Evolutionary conservation across 1,139 yeast species (phyloP), one percentile per base, ranked within the genome.

Genomic region (Candida smagusa): DNA sequence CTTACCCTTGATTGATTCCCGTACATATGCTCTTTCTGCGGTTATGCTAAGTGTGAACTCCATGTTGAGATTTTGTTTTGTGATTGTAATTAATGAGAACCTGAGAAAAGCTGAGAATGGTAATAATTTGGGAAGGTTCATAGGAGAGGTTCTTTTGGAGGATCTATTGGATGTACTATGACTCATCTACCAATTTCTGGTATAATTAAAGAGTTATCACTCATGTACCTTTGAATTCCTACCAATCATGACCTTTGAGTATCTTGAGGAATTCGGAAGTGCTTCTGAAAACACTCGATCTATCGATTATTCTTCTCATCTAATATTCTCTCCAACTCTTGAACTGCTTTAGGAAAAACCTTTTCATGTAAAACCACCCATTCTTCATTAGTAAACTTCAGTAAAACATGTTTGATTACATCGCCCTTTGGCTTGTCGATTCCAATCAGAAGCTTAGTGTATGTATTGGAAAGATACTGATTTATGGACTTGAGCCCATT

Each of bases 401-500:
- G 56, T 29, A 87, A 60, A 2, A 88, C 96, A 51, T 80, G 82
- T 13, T 74, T 68, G 0, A 83, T 72, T 1, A 85, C 85, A 62
- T 64, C 43, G 51, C 5, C 54, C 62, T 1, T 48, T 0, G 90
- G 84, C 37, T 85, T 67, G 2, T 86, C 95, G 16, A 88, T 82
- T 0, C 96, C 96, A 7, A 88, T 64, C 9, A 83, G 76, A 6
- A 87, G 53, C 42, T 82, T 73, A 9, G 73, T 67, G 47, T 77
- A 80, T 2, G 71, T 69, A 40, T 61, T 62, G 11, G 74, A 73
- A 28, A 74, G 48, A 19, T 44, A 39, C 12, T 56, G 51, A 34
- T 72, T 72, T 12, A 86, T 72, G 28, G 83, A 76, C 45, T 74
- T 69, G 31, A 88, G 64, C 0, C 96, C 96, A 53, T 86, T 87